Evolutionary conservation across 768 basidiomycete genomes (phyloP).

Genomic region (Sarcomyxa edulis): DNA sequence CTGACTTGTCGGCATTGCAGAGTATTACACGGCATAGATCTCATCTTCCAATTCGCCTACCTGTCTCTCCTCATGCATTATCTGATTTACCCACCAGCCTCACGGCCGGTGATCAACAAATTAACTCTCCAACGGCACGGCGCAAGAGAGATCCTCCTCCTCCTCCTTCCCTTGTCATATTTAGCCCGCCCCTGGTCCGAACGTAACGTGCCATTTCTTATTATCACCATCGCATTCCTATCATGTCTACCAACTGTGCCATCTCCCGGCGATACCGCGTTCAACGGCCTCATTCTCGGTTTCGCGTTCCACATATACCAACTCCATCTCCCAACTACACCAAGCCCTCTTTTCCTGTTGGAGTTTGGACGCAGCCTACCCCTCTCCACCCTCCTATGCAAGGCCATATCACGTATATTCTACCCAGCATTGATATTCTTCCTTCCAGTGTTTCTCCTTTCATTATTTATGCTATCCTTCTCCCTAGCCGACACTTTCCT

Average conservation of each 20-base stretch:
- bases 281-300: slow-evolving; percentile 34
- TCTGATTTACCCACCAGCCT: slow-evolving; percentile 35
- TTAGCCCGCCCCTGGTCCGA: slow-evolving; percentile 26
- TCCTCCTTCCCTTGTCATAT: slow-evolving; percentile 32
- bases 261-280: slow-evolving; percentile 31
- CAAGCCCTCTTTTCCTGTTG: slow-evolving; percentile 40
- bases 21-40: slow-evolving; percentile 38
- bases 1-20: slow-evolving; percentile 17
- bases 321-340: slow-evolving; percentile 39
- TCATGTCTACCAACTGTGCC: slow-evolving; percentile 36
- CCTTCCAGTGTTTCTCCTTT: slow-evolving; percentile 39
- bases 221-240: slow-evolving; percentile 37
- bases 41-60: slow-evolving; percentile 31
- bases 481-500: slow-evolving; percentile 38
- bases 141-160: slow-evolving; percentile 30
- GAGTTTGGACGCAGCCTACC: slow-evolving; percentile 35
- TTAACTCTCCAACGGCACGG: slow-evolving; percentile 15
- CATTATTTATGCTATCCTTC: slow-evolving; percentile 38
- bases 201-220: slow-evolving; percentile 25
- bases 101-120: slow-evolving; percentile 12
- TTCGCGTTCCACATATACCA: slow-evolving; percentile 35
- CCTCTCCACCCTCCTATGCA: slow-evolving; percentile 34
- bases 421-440: slow-evolving; percentile 40
- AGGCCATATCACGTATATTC: slow-evolving; percentile 30
- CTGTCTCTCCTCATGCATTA: slow-evolving; percentile 37